These are phyloP conservation scores for Ceratobasidium sp. DNA, from an alignment of 1,284 basidiomycete species.

Conservation along the genomic window DNA sequence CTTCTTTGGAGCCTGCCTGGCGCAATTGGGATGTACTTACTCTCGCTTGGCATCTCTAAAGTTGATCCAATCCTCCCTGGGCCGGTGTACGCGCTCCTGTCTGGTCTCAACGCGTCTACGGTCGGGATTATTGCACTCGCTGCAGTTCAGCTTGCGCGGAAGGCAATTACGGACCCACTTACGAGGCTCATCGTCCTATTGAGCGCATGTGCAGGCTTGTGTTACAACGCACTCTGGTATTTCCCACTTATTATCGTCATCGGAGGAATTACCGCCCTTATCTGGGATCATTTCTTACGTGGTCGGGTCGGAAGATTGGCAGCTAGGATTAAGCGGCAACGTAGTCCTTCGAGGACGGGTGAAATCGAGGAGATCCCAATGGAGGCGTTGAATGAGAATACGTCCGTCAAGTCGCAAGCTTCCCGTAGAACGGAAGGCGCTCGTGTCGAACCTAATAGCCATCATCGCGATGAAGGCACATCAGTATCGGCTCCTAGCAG, in stretches of 20 bases:
- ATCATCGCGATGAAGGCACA: background rate
- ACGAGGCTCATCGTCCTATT: slow-evolving; percentile 62
- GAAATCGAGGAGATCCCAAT: slow-evolving; percentile 22
- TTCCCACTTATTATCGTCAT: slow-evolving; percentile 57
- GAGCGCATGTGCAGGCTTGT: slow-evolving; percentile 61
- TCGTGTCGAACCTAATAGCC: background rate
- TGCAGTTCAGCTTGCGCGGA: slow-evolving; percentile 62
- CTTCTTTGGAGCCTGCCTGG: slow-evolving; percentile 60
- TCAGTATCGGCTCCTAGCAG: background rate
- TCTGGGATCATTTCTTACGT: slow-evolving; percentile 53
- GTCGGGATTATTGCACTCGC: slow-evolving; percentile 68
- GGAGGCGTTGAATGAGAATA: background rate
- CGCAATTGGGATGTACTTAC: slow-evolving; percentile 62
- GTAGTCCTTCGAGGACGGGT: background rate
- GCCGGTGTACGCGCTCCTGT: slow-evolving; percentile 63
- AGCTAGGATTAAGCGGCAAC: background rate
- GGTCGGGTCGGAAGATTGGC: slow-evolving; percentile 40
- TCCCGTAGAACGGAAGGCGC: background rate
- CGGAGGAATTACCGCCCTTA: slow-evolving; percentile 53
- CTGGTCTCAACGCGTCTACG: slow-evolving; percentile 66
- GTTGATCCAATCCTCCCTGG: slow-evolving; percentile 61
- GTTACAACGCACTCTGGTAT: slow-evolving; percentile 63
- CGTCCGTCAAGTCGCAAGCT: background rate
- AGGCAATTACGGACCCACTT: slow-evolving; percentile 61
- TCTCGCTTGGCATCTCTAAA: slow-evolving; percentile 62